A percentile compares a stretch with the other conserved stretches of the same genome.
Evolutionary conservation across 202 grass and related monocot species (phyloP).

Genomic region (Cymbopogon flexuosus): DNA sequence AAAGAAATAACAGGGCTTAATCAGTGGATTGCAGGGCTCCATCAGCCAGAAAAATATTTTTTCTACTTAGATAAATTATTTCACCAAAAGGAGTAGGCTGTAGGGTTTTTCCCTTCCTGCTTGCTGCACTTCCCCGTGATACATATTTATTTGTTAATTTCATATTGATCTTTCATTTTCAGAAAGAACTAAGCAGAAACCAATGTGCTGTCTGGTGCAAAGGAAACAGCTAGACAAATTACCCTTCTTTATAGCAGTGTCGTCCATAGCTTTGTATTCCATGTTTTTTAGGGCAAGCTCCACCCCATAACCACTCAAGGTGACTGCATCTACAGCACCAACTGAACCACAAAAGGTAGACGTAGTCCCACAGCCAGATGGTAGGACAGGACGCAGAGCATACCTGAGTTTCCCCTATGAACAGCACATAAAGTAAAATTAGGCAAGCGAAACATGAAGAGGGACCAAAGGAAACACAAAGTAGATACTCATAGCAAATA

Average conservation of each 20-base stretch:
- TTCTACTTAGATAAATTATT: conserved; percentile 9
- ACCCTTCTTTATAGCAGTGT: conserved; percentile 89
- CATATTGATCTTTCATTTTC: neutral
- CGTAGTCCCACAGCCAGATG: conserved; percentile 66
- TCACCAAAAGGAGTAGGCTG: neutral
- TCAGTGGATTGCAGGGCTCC: neutral
- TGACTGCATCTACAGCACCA: conserved; percentile 83
- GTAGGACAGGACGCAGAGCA: conserved; percentile 69
- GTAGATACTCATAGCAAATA: neutral
- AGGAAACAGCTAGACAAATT: conserved; percentile 11
- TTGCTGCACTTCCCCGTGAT: neutral
- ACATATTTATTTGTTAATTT: conserved; percentile 21
- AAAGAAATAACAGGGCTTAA: conserved; percentile 17
- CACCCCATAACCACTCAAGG: conserved; percentile 92
- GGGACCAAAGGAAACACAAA: neutral
- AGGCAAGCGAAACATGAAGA: conserved; percentile 19
- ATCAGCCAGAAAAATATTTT: neutral
- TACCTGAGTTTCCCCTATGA: conserved; percentile 86
- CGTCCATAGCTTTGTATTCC: conserved; percentile 99
- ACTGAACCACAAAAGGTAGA: conserved; percentile 78
- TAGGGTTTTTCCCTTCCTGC: neutral
- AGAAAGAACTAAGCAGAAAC: neutral
- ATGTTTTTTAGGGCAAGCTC: conserved; percentile 99
- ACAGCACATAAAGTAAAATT: conserved; percentile 17
- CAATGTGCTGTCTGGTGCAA: conserved; percentile 12